These are phyloP conservation scores for Conoideocrella luteorostrata DNA, from an alignment of 2,329 filamentous ascomycete genomes.

Conservation along the genomic window DNA sequence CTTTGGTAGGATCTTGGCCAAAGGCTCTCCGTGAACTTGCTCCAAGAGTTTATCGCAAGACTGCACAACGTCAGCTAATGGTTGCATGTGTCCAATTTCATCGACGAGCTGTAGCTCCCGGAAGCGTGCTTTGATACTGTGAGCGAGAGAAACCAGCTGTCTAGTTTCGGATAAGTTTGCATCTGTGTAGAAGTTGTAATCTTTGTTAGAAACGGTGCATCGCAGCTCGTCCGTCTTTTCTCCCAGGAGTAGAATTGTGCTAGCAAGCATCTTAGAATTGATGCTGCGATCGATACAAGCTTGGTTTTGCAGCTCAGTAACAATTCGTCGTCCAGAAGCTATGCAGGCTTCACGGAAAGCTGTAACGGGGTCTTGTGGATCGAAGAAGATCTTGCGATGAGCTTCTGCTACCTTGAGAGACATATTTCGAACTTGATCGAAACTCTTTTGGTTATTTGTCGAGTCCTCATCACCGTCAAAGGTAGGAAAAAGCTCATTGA, in stretches of 20 bases:
- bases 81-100: conserved; percentile 68
- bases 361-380: conserved; percentile 30
- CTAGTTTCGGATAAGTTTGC: conserved; percentile 70
- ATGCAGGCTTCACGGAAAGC: conserved; percentile 40
- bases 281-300: conserved; percentile 26
- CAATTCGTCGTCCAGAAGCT: conserved; percentile 34
- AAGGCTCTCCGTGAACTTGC: conserved; percentile 71
- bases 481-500: conserved; percentile 74
- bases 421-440: conserved; percentile 42
- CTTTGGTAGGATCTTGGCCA: conserved; percentile 79
- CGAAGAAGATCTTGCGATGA: conserved; percentile 50
- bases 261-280: conserved; percentile 56
- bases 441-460: conserved; percentile 24
- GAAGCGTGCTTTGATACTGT: conserved; percentile 66
- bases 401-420: conserved; percentile 56
- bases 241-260: conserved; percentile 58
- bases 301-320: conserved; percentile 20
- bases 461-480: conserved; percentile 51
- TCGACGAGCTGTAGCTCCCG: conserved; percentile 59
- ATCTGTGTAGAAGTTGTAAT: conserved; percentile 87
- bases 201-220: conserved; percentile 29
- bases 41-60: conserved; percentile 70
- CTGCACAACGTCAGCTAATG: conserved; percentile 66
- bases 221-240: conserved; percentile 45
- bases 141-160: conserved; percentile 63